Conservation (phyloP, 805 yeast species). For the Vanderwaltozyma verrucispora region DNA sequence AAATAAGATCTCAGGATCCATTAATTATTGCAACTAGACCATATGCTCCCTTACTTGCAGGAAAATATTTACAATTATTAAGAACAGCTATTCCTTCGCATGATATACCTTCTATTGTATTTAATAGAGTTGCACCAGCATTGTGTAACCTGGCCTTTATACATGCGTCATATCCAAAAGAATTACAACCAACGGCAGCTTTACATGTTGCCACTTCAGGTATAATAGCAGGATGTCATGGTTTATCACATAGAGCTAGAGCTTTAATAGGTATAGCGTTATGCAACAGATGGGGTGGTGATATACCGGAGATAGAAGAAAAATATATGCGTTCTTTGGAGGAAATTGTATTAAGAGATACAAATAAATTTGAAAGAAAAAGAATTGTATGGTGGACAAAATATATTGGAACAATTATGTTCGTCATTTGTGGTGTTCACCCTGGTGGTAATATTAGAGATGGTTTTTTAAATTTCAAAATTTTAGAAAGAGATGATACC, state of each 20-base stretch:
- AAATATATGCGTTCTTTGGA: constrained; percentile 37
- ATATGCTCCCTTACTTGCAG: constrained; percentile 56
- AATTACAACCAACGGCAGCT: constrained; percentile 65
- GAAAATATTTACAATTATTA: constrained; percentile 44
- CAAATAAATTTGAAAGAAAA: constrained; percentile 34
- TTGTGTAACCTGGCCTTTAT: constrained; percentile 65
- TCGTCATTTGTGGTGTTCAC: constrained; percentile 68
- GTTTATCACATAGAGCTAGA: constrained; percentile 59
- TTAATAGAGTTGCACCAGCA: constrained; percentile 55
- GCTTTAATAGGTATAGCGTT: constrained; percentile 65
- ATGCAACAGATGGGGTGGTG: constrained; percentile 79
- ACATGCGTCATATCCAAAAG: constrained; percentile 69
- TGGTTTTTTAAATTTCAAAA: constrained; percentile 21
- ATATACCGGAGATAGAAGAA: constrained; percentile 48
- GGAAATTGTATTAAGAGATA: constrained; percentile 38
- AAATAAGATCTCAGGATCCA: constrained; percentile 57
- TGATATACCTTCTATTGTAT: constrained; percentile 48
- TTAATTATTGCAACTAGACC: constrained; percentile 57
- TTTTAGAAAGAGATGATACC: neutral
- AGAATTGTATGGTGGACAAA: constrained; percentile 61
- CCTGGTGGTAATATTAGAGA: constrained; percentile 73
- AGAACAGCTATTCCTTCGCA: constrained; percentile 47
- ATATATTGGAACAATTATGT: constrained; percentile 63
- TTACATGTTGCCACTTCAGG: constrained; percentile 66
- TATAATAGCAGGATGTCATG: constrained; percentile 65